Conservation (phyloP, 73 alveolate species). For the Uronychia binucleata region DNA sequence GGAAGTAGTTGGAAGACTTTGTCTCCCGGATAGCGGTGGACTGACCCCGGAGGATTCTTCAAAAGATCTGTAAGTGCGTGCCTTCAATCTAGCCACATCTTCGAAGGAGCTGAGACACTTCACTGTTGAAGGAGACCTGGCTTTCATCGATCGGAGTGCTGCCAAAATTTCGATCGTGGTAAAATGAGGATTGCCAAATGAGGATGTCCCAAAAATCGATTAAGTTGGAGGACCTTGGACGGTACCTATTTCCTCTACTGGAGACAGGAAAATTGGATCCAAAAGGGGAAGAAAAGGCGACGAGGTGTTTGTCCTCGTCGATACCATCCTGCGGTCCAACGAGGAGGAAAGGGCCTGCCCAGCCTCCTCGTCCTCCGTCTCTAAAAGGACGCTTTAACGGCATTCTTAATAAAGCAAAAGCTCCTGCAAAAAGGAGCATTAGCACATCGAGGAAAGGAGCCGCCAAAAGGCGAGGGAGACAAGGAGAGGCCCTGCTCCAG, state of each 20-base stretch:
- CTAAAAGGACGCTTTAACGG: too few relatives aligned
- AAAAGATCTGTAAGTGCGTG: background rate
- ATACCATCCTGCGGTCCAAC: background rate
- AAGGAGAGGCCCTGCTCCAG: too few relatives aligned
- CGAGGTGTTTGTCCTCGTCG: background rate
- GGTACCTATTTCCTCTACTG: background rate
- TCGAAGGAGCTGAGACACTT: background rate
- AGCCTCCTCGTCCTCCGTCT: too few relatives aligned
- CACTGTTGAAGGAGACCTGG: background rate
- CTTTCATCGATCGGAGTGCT: background rate
- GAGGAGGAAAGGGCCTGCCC: conserved; percentile 1
- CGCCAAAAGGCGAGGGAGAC: too few relatives aligned
- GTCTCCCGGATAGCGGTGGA: background rate
- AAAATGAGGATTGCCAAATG: background rate
- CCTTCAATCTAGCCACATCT: background rate
- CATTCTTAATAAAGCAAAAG: too few relatives aligned
- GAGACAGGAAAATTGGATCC: background rate
- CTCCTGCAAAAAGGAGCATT: too few relatives aligned
- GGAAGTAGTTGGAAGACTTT: background rate
- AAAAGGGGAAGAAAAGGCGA: background rate
- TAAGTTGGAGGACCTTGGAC: background rate
- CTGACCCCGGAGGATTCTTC: background rate
- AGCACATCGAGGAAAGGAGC: too few relatives aligned
- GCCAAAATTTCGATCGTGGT: background rate
- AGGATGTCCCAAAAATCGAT: background rate